Base-by-base conservation (phyloP, 768 basidiomycete species). In the Auricularia cornea region DNA sequence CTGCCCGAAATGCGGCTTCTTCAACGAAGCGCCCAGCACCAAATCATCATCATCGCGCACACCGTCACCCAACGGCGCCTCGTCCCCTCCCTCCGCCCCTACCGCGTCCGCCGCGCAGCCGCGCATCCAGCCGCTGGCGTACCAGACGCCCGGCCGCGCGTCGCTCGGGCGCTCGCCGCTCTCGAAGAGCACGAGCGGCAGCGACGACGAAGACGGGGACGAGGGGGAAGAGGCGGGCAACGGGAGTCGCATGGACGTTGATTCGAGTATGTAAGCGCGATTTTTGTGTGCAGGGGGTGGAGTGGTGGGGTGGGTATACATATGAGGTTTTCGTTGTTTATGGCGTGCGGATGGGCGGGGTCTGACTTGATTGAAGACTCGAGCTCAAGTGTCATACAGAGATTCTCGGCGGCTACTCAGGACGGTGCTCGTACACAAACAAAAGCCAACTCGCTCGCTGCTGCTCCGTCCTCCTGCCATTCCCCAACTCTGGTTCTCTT, bases 1-100 rank as follows among this genome's bases (percentile, higher is more conserved):
- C 29, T 96, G 93, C 72, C 89, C 86, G 0, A 92, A 90, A 71
- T 96, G 94, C 71, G 86, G 86, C 8, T 84, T 88, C 74, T 91
- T 95, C 73, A 95, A 96, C 69, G 68, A 69, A 2, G 30, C 62
- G 40, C 62, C 54, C 0, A 26, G 16, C 26, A 26, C 54, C 0
- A 57, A 57, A 26, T n/a, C n/a, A n/a, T n/a, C n/a, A n/a, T n/a
- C n/a, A 31, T 8, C 1, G 20, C 51, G 11, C 48, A 52, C 48
- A n/a, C 48, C n/a, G n/a, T n/a, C n/a, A 28, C 6, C 51, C 51
- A 10, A 6, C 26, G 51, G 51, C 26, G 6, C 26, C 51, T 18
- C 51, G 10, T 52, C 16, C 51, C 51, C 5, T 52, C 23, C 10
- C 54, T 26, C 54, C 1, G 28, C 30, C 6, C 16, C 18, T 4